phyloP scores from a whole-genome alignment of 345 rosid species.

The Camelina hispida region DNA sequence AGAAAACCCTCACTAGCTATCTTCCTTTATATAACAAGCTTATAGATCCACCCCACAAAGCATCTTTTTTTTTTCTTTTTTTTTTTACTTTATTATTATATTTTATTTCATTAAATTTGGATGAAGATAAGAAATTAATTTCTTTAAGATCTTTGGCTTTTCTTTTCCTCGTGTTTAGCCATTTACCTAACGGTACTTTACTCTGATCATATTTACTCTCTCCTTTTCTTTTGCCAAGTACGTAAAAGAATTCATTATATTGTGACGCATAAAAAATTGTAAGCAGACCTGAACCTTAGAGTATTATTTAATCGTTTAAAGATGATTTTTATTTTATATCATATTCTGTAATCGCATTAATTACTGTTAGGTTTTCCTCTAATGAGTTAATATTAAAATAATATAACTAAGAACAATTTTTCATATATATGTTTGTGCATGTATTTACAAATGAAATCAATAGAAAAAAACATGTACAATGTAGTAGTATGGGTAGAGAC shows the following conservation, averaged over 20 bases:
- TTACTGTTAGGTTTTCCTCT: not conserved
- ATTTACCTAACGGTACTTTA: constrained; percentile 25
- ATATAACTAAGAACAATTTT: not conserved
- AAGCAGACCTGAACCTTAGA: constrained; percentile 1
- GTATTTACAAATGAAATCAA: not conserved
- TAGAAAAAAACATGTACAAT: not conserved
- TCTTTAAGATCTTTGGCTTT: constrained; percentile 26
- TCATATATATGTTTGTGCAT: not conserved
- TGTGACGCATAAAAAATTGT: constrained; percentile 12
- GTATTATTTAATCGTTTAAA: not conserved
- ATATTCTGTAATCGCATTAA: no score
- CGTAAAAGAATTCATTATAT: not conserved
- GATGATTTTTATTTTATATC: not conserved
- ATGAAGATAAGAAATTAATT: constrained; percentile 18
- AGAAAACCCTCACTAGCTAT: constrained; percentile 53
- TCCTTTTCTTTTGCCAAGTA: not conserved
- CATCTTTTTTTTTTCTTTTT: constrained; percentile 27
- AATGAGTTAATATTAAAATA: not conserved
- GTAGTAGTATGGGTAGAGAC: not conserved
- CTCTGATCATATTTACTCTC: constrained; percentile 5
- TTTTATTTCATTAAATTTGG: constrained; percentile 11
- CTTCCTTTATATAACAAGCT: constrained; percentile 64
- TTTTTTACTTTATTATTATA: not conserved
- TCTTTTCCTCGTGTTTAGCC: constrained; percentile 28
- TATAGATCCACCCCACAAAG: constrained; percentile 46